Percentiles rank a stretch among this genome's conserved stretches.
Conservation (phyloP, 2,329 filamentous ascomycete genomes). For the Fusarium phyllophilum region DNA sequence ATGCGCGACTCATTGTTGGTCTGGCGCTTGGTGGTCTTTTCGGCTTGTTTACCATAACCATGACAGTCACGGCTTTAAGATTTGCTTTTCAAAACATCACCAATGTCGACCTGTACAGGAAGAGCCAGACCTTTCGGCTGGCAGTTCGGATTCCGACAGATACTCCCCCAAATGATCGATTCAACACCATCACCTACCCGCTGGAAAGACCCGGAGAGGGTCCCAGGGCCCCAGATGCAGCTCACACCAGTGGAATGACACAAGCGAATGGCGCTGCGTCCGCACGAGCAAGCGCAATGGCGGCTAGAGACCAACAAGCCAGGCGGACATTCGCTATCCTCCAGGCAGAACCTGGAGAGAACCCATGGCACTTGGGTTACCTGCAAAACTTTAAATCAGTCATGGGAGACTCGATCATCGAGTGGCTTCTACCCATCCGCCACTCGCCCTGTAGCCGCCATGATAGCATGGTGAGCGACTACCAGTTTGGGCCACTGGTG, state of each 20-base stretch:
- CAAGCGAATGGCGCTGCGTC: conserved; percentile 17
- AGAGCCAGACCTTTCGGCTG: conserved; percentile 72
- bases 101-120: conserved; percentile 81
- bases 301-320: conserved; percentile 57
- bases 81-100: conserved; percentile 80
- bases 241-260: not conserved
- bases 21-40: conserved; percentile 78
- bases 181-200: conserved; percentile 68
- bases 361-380: conserved; percentile 83
- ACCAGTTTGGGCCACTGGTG: conserved; percentile 72
- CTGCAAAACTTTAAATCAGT: conserved; percentile 79
- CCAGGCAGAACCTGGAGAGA: conserved; percentile 76
- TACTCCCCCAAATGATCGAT: conserved; percentile 55
- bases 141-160: conserved; percentile 75
- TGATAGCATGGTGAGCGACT: conserved; percentile 72
- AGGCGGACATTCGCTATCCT: conserved; percentile 82
- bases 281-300: conserved; percentile 22
- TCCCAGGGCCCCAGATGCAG: conserved; percentile 6
- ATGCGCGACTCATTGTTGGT: conserved; percentile 72
- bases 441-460: conserved; percentile 80
- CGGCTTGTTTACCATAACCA: conserved; percentile 80
- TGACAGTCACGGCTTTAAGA: conserved; percentile 77
- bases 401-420: conserved; percentile 76
- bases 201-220: conserved; percentile 48
- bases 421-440: conserved; percentile 84